Base-by-base conservation (phyloP, 257 asterid species). In the Nicotiana undulata region DNA sequence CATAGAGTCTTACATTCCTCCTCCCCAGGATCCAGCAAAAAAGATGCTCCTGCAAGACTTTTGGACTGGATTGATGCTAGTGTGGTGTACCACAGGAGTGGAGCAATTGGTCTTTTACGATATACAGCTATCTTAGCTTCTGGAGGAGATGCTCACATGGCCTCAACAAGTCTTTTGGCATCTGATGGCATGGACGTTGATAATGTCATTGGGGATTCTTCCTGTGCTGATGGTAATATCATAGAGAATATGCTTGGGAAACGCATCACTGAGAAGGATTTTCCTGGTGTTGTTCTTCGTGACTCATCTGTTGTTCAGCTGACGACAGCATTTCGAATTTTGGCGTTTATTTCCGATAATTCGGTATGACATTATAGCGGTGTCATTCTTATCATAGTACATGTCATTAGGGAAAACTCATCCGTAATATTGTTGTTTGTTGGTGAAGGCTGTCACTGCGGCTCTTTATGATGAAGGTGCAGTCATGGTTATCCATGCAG, bases 41-140 rank as follows among this genome's bases (percentile, higher is more conserved):
- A 94, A 85, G 99, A 96, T 85, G 94, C 98, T 76, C 98, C 99
- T 83, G 94, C 95, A 24, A 86, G 99, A 86, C 96, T 96, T 63
- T 82, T 96, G 88, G 98, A 96, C 76, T 94, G 98, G 99, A 94
- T 96, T 75, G 99, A 96, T 90, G 98, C 97, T 75, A 88, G 98
- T 75, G 97, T 94, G 72, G 98, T 96, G 85, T 96, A 94, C 92
- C 97, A 96, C 76, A 94, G 89, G 81, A 94, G 92, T 82, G 99
- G 98, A 52, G 87, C 90, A 58, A 86, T 89, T 87, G 97, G 97
- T 63, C 92, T 92, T 66, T 83, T 92, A 86, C 89, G 91, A 24
- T 91, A 92, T 88, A 91, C 91, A 85, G 95, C 93, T 75, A 89
- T 92, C 65, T 82, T 96, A 90, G 97, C 94, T 81, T 96, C 98